A percentile compares a stretch with the other conserved stretches of the same genome.
phyloP scores from a whole-genome alignment of 2,329 filamentous ascomycete genomes.

The Myriosclerotinia scirpicola region DNA sequence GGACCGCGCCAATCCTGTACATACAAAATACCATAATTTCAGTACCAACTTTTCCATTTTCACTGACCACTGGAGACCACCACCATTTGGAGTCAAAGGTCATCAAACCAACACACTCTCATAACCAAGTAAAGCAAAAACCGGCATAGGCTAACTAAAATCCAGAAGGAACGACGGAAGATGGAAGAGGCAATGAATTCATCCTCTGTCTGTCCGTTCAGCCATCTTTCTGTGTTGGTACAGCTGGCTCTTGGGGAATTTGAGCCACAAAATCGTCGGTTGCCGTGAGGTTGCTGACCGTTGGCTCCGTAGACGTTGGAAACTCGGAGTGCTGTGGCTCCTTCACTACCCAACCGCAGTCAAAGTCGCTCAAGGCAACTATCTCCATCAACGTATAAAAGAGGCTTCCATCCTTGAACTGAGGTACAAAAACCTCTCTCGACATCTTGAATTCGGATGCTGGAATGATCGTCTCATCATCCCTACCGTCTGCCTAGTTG shows the following conservation, averaged over 20 bases:
- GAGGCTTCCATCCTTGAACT: constrained; percentile 48
- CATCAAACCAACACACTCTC: neutral
- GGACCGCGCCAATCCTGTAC: too few species aligned
- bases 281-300: constrained; percentile 29
- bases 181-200: neutral
- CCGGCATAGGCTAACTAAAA: neutral
- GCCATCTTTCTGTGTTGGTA: neutral
- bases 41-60: neutral
- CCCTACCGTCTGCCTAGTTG: constrained; percentile 51
- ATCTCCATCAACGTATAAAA: constrained; percentile 52
- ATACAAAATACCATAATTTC: neutral
- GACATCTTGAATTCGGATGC: constrained; percentile 35
- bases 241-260: neutral
- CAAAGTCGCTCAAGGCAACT: constrained; percentile 40
- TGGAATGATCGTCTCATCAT: constrained; percentile 39
- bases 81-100: neutral
- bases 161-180: neutral
- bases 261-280: constrained; percentile 26
- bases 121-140: neutral
- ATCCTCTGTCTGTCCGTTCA: neutral
- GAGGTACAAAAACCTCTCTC: constrained; percentile 49
- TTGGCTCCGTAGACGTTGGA: constrained; percentile 32
- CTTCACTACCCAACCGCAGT: constrained; percentile 39
- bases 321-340: constrained; percentile 28
- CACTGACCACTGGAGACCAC: neutral